A percentile compares a stretch with the other conserved stretches of the same genome.
phyloP scores from a whole-genome alignment of 2,329 filamentous ascomycete species.

The Ceratocystis albifundus region DNA sequence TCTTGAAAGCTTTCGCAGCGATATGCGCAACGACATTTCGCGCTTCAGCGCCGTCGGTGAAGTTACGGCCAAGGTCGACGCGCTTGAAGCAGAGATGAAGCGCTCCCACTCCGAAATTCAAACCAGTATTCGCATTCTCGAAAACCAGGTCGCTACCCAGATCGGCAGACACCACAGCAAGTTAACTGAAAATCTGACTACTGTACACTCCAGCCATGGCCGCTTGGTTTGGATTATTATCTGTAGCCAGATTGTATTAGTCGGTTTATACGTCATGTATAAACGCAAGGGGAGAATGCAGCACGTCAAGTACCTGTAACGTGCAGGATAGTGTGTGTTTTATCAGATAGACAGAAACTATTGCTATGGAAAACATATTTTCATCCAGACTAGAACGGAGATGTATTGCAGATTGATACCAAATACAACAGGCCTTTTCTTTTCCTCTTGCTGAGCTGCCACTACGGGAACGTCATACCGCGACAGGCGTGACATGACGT shows the following conservation, averaged over 20 bases:
- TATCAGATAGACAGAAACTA: not conserved
- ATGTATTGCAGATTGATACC: not conserved
- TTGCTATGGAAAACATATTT: not conserved
- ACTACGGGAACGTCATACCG: not conserved
- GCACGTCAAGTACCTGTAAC: constrained; percentile 84
- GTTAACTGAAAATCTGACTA: constrained; percentile 39
- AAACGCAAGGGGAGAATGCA: constrained; percentile 63
- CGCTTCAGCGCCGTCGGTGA: constrained; percentile 36
- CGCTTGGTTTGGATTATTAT: constrained; percentile 58
- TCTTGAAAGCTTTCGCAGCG: constrained; percentile 38
- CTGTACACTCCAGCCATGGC: constrained; percentile 40
- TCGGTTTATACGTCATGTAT: constrained; percentile 60
- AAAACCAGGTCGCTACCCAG: constrained; percentile 42
- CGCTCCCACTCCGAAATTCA: constrained; percentile 45
- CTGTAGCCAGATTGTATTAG: constrained; percentile 60
- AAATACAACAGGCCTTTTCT: constrained; percentile 2
- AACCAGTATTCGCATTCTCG: constrained; percentile 41
- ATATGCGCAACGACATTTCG: constrained; percentile 37
- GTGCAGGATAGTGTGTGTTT: too few species aligned
- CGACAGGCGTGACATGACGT: not conserved
- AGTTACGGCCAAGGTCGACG: constrained; percentile 38
- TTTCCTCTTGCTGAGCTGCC: not conserved
- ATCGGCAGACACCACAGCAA: constrained; percentile 41
- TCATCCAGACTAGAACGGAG: not conserved
- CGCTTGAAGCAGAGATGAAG: constrained; percentile 48